Percentiles rank a stretch among this genome's conserved stretches.
Conservation (phyloP, 116 monocot species). For the Iris pallida region DNA sequence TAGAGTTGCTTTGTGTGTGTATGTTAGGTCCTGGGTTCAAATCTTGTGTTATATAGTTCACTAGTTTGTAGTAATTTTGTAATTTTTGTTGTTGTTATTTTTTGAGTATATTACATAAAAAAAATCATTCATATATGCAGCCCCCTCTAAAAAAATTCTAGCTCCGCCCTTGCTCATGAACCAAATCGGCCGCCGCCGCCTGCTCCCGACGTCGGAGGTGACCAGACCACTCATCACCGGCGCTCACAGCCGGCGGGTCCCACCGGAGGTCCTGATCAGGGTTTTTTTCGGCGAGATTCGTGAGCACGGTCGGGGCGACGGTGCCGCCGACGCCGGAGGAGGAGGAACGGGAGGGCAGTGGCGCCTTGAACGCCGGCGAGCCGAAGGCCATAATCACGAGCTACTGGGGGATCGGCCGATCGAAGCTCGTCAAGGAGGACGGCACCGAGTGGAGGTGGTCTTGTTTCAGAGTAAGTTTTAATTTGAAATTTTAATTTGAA, state of each 20-base stretch:
- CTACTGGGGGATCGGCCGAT: conserved; percentile 14
- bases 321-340: not conserved
- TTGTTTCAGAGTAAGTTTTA: conserved; percentile 15
- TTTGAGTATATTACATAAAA: too few species aligned
- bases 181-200: too few species aligned
- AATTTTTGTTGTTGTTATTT: too few species aligned
- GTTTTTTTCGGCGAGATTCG: not conserved
- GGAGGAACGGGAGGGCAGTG: not conserved
- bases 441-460: conserved; percentile 20
- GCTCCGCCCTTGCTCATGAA: too few species aligned
- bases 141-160: too few species aligned
- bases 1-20: too few species aligned
- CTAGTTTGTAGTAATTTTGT: too few species aligned
- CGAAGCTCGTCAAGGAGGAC: conserved; percentile 12
- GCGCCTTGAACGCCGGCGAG: not conserved
- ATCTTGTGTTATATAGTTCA: too few species aligned
- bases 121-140: too few species aligned
- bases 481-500: not conserved
- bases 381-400: conserved; percentile 2
- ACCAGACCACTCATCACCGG: too few species aligned
- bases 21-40: too few species aligned
- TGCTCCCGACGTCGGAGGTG: too few species aligned
- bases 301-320: conserved; percentile 2
- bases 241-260: not conserved
- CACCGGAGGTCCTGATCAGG: conserved; percentile 8